A percentile compares a stretch with the other conserved stretches of the same genome.
Conservation (phyloP, 2,329 filamentous ascomycete species). For the Reticulascus tulasneorum region DNA sequence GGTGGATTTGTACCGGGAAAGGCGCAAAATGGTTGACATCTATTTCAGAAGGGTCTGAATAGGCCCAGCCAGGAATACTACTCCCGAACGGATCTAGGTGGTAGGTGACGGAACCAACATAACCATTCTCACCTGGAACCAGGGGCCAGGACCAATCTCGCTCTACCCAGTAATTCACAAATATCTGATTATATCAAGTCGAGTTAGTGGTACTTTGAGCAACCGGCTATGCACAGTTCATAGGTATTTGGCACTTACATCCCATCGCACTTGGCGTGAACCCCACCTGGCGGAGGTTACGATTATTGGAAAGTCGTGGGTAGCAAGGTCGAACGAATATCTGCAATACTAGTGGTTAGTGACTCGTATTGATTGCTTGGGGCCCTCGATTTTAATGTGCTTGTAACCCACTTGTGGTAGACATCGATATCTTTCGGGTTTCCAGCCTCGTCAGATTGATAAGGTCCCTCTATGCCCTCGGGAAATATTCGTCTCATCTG, state of each 20-base stretch:
- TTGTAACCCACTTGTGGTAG: no score
- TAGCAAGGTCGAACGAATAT: constrained; percentile 13
- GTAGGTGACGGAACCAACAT: constrained; percentile 24
- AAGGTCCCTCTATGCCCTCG: not conserved
- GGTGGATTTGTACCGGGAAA: constrained; percentile 19
- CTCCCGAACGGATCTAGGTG: constrained; percentile 17
- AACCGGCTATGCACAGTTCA: no score
- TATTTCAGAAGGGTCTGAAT: constrained; percentile 20
- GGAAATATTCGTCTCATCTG: constrained; percentile 13
- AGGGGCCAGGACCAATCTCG: constrained; percentile 22
- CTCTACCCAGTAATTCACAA: constrained; percentile 21
- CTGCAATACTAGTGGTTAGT: no score
- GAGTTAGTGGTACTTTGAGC: no score
- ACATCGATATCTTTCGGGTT: no score
- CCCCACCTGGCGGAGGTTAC: constrained; percentile 17
- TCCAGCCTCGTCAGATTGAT: no score
- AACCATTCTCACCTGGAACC: constrained; percentile 22
- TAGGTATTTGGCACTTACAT: not conserved
- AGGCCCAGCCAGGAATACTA: constrained; percentile 16
- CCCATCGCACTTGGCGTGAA: constrained; percentile 18
- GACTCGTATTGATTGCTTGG: constrained; percentile 2
- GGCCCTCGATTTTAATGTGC: no score
- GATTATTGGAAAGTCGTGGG: constrained; percentile 17
- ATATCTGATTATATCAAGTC: no score
- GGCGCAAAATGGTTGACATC: no score